Evolutionary conservation across 768 basidiomycete species (phyloP), one percentile per base, ranked within the genome.

Genomic region (Tricholoma matsutake): DNA sequence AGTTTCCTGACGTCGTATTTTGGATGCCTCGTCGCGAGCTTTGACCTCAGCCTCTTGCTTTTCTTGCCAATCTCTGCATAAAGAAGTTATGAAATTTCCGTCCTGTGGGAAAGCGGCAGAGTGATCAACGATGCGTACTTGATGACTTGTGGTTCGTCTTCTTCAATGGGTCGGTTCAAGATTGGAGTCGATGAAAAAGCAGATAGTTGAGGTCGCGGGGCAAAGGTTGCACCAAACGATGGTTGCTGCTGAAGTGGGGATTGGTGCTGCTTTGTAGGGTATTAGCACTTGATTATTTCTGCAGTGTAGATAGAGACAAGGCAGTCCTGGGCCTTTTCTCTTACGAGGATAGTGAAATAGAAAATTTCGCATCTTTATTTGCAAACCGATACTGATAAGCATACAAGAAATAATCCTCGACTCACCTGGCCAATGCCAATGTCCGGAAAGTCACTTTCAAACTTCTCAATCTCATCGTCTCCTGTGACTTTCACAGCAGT

Each of bases 141-240:
- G 80, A 94, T 92, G 41, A 91, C 89, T 68, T 94, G 84, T 6
- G 92, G 91, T 72, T 95, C 93, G 22, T 92, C 91, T 70, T 92
- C 91, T 28, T 84, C 79, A 14, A 87, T 73, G 55, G 79, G 77
- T 64, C 89, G 88, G 65, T 77, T 84, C 43, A 92, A 75, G 60
- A 91, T 91, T 41, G 91, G 89, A 8, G 89, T 92, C 10, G 86
- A 84, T 1, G 89, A 82, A 63, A 84, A 83, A 0, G 82, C 81
- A 9, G 90, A 89, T 8, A 84, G 82, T 66, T 92, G 90, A 8
- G 91, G 91, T 52, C 86, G 84, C 13, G 91, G 91, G 28, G 91
- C 91, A 63, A 89, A 90, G 2, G 90, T 82, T 8, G 84, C 74
- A 6, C 69, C 67, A 64, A 83, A 86, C 25, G 78, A 76, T 22